Evolutionary conservation across 768 basidiomycete genomes (phyloP).

Genomic region (Auricularia sp.): DNA sequence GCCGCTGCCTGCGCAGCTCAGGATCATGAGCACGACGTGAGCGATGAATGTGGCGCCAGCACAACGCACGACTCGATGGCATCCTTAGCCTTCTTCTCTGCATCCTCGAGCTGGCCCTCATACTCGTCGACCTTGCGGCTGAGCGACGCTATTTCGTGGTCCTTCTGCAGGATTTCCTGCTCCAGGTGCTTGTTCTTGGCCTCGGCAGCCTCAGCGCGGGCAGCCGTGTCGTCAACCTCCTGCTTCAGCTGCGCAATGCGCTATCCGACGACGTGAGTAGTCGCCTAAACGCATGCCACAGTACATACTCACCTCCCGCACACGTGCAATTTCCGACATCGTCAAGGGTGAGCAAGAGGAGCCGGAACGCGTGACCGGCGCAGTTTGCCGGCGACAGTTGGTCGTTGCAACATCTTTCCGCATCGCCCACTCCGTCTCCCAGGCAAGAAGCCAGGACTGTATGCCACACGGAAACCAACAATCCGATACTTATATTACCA

Average conservation of each 20-base stretch:
- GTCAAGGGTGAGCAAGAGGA: too few relatives aligned
- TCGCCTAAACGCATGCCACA: too few relatives aligned
- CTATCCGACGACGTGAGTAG: background rate
- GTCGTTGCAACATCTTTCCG: too few relatives aligned
- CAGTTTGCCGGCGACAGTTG: too few relatives aligned
- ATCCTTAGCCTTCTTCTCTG: slow-evolving; percentile 35
- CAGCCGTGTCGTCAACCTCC: slow-evolving; percentile 30
- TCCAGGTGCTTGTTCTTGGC: slow-evolving; percentile 21
- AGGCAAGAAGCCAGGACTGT: too few relatives aligned
- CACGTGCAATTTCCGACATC: too few relatives aligned
- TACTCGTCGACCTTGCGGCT: slow-evolving; percentile 29
- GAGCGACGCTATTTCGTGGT: slow-evolving; percentile 34
- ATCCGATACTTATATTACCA: too few relatives aligned
- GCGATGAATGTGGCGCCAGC: background rate
- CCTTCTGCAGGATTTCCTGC: slow-evolving; percentile 26
- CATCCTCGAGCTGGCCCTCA: slow-evolving; percentile 31
- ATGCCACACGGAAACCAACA: too few relatives aligned
- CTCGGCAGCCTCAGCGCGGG: slow-evolving; percentile 31
- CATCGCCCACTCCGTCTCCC: too few relatives aligned
- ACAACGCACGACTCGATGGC: slow-evolving; percentile 32
- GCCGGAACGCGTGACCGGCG: too few relatives aligned
- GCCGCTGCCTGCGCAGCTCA: slow-evolving; percentile 22
- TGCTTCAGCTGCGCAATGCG: slow-evolving; percentile 7
- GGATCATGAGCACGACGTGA: too few relatives aligned
- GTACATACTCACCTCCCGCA: too few relatives aligned